Evolutionary conservation across 2,329 filamentous ascomycete species (phyloP).

Genomic region (Aureobasidium sp.): DNA sequence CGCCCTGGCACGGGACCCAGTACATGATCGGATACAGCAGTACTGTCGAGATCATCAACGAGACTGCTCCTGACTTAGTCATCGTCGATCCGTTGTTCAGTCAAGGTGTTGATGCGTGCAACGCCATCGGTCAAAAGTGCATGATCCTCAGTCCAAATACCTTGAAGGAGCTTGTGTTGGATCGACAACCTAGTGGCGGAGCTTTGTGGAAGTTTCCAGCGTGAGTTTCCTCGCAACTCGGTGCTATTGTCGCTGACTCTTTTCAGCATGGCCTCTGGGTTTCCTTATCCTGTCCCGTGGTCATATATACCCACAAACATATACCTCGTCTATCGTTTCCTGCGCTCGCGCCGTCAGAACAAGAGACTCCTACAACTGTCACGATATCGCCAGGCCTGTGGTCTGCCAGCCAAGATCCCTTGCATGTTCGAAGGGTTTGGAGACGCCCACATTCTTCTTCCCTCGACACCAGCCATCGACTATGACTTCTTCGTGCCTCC

Average conservation of each 20-base stretch:
- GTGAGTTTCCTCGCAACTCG: background rate
- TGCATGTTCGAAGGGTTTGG: background rate
- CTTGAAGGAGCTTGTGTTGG: background rate
- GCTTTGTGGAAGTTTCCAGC: constrained; percentile 7
- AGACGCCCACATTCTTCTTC: background rate
- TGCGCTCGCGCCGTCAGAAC: background rate
- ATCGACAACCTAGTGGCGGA: background rate
- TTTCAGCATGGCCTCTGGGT: background rate
- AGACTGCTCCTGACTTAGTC: background rate
- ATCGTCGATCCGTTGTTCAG: background rate
- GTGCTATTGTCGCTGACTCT: background rate
- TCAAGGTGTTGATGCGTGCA: constrained; percentile 1
- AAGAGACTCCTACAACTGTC: background rate
- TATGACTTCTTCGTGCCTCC: background rate
- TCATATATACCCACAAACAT: background rate
- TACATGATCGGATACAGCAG: constrained; percentile 5
- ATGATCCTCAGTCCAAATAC: background rate
- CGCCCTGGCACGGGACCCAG: background rate
- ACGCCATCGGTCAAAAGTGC: background rate
- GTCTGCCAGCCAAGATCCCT: background rate
- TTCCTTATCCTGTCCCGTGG: background rate
- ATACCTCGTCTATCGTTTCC: background rate
- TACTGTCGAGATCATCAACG: background rate
- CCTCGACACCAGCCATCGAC: background rate
- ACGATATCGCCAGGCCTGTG: background rate